Percentiles rank a stretch among this genome's conserved stretches.
These are phyloP conservation scores for Tetradesmus obliquus DNA, from an alignment of 139 green algal species.

Conservation along the genomic window DNA sequence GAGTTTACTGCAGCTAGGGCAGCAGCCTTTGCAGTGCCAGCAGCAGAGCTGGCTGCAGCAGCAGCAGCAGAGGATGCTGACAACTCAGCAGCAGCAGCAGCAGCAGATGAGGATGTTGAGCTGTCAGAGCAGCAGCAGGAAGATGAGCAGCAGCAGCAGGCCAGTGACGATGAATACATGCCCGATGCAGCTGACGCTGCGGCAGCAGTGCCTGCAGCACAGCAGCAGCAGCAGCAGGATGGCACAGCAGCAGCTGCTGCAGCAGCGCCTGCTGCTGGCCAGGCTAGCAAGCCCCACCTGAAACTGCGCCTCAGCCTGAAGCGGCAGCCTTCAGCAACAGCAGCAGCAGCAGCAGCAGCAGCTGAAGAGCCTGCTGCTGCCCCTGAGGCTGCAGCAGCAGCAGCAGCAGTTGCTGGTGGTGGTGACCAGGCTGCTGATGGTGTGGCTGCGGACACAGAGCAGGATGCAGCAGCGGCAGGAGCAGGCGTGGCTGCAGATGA, in stretches of 20 bases:
- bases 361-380: neutral
- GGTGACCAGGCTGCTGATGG: neutral
- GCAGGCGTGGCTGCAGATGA: neutral
- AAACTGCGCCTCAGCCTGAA: neutral
- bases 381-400: neutral
- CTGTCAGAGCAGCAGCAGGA: neutral
- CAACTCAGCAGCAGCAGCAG: neutral
- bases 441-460: neutral
- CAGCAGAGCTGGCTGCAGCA: neutral
- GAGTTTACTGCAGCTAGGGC: neutral
- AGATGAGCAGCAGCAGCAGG: neutral
- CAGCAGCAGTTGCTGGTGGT: neutral
- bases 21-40: neutral
- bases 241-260: neutral
- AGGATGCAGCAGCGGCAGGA: neutral
- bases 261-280: neutral
- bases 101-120: neutral
- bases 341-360: slow-evolving; percentile 13
- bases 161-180: neutral
- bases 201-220: neutral
- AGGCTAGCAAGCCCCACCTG: neutral
- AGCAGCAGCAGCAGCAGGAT: slow-evolving; percentile 22
- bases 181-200: neutral
- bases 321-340: neutral
- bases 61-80: neutral